These are phyloP conservation scores for Populus nigra DNA, from an alignment of 345 rosid genomes.

Conservation along the genomic window DNA sequence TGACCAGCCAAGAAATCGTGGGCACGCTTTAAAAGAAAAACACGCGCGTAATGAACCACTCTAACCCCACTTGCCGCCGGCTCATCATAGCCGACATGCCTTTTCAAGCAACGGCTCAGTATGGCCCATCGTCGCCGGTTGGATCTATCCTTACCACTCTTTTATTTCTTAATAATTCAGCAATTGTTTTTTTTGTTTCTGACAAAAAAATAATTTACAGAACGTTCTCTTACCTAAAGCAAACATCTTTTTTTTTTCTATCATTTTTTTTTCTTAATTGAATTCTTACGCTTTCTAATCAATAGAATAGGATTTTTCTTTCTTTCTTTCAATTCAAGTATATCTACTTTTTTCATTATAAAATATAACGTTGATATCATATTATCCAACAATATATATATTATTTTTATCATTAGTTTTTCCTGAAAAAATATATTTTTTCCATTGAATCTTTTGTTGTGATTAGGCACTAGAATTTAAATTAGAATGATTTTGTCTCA, in stretches of 20 bases:
- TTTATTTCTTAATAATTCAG: neutral
- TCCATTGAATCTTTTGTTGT: neutral
- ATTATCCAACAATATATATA: neutral
- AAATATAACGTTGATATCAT: too few relatives aligned
- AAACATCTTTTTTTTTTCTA: neutral
- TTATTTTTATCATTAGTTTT: neutral
- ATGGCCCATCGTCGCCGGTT: neutral
- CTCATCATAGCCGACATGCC: slow-evolving; percentile 38
- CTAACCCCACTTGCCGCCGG: slow-evolving; percentile 52
- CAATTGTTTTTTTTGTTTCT: neutral
- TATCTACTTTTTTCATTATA: neutral
- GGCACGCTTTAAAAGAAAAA: slow-evolving; percentile 44
- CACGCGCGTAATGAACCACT: slow-evolving; percentile 43
- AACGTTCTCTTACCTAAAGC: neutral
- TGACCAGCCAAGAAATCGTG: slow-evolving; percentile 6
- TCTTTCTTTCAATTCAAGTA: too few relatives aligned
- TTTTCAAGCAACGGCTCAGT: slow-evolving; percentile 36
- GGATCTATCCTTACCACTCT: neutral
- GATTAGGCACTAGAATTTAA: too few relatives aligned
- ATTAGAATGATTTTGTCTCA: too few relatives aligned
- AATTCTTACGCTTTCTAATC: neutral
- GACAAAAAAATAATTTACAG: neutral
- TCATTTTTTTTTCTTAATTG: neutral
- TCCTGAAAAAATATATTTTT: neutral
- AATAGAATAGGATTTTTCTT: too few relatives aligned